Conservation (phyloP, 805 yeast genomes). For the Candida arabinofermentans region DNA sequence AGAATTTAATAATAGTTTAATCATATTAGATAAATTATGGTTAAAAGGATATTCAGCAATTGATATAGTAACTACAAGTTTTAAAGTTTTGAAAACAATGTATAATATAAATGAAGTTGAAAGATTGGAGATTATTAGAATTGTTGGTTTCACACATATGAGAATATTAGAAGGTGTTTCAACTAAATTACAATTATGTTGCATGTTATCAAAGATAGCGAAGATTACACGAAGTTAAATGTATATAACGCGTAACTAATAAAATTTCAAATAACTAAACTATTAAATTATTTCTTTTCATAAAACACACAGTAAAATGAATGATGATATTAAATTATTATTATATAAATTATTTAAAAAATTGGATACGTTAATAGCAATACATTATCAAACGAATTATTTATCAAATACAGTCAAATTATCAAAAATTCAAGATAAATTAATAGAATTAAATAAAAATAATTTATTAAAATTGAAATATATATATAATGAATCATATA, state of each 20-base stretch:
- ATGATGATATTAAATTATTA: neutral
- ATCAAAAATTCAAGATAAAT: slow-evolving; percentile 13
- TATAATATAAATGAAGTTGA: slow-evolving; percentile 62
- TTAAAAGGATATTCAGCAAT: slow-evolving; percentile 87
- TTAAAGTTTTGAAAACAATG: slow-evolving; percentile 78
- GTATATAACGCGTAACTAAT: neutral
- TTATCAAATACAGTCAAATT: slow-evolving; percentile 15
- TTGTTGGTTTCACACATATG: slow-evolving; percentile 90
- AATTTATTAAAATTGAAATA: slow-evolving; percentile 13
- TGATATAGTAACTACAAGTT: slow-evolving; percentile 87
- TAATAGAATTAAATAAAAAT: slow-evolving; percentile 9
- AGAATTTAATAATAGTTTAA: slow-evolving; percentile 60
- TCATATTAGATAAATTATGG: slow-evolving; percentile 70
- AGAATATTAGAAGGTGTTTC: slow-evolving; percentile 90
- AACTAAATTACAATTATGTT: slow-evolving; percentile 80
- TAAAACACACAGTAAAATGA: no score
- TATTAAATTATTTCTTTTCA: no score
- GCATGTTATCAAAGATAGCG: slow-evolving; percentile 63
- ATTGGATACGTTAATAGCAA: slow-evolving; percentile 18
- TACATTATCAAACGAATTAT: slow-evolving; percentile 22
- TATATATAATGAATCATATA: slow-evolving; percentile 16
- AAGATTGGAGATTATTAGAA: slow-evolving; percentile 73
- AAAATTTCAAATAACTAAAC: no score
- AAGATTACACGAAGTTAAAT: slow-evolving; percentile 21
- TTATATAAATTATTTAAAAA: slow-evolving; percentile 10